These are phyloP conservation scores for Diospyros kaki DNA, from an alignment of 148 eudicot genomes.

Conservation along the genomic window DNA sequence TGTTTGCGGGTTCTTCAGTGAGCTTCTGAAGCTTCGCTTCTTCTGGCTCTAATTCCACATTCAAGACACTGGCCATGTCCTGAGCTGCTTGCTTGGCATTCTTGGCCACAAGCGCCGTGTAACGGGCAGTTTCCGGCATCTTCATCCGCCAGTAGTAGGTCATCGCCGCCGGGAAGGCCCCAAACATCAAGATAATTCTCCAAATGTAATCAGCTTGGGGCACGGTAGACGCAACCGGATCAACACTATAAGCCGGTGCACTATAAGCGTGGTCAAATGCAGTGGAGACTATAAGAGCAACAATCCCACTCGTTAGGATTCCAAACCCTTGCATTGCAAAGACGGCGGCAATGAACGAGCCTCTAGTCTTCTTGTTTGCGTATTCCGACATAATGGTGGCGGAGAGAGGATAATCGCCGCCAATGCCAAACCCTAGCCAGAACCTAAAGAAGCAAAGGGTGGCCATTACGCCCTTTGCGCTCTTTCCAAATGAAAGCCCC, in stretches of 20 bases:
- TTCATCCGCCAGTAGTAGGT: conserved; percentile 87
- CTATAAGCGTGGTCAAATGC: conserved; percentile 34
- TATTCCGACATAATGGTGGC: conserved; percentile 69
- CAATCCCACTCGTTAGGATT: conserved; percentile 44
- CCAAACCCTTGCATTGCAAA: conserved; percentile 77
- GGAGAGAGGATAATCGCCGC: conserved; percentile 58
- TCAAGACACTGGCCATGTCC: conserved; percentile 70
- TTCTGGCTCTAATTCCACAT: conserved; percentile 45
- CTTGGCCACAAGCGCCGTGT: conserved; percentile 55
- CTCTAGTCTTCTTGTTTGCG: conserved; percentile 58
- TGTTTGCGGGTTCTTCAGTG: conserved; percentile 3
- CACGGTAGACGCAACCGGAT: conserved; percentile 24
- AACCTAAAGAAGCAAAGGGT: conserved; percentile 54
- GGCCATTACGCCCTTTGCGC: conserved; percentile 32
- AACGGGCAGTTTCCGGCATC: conserved; percentile 75
- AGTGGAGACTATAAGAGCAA: conserved; percentile 37
- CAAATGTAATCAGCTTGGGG: conserved; percentile 60
- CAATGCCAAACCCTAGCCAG: conserved; percentile 65
- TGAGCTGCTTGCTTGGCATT: conserved; percentile 60
- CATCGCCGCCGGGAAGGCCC: conserved; percentile 43
- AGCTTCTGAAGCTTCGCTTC: conserved; percentile 22
- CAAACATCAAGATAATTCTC: conserved; percentile 75
- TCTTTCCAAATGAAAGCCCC: conserved; percentile 34
- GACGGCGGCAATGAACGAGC: conserved; percentile 59
- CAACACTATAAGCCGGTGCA: conserved; percentile 26